These are phyloP conservation scores for Fomes fomentarius DNA, from an alignment of 1,284 basidiomycete species.

Conservation along the genomic window DNA sequence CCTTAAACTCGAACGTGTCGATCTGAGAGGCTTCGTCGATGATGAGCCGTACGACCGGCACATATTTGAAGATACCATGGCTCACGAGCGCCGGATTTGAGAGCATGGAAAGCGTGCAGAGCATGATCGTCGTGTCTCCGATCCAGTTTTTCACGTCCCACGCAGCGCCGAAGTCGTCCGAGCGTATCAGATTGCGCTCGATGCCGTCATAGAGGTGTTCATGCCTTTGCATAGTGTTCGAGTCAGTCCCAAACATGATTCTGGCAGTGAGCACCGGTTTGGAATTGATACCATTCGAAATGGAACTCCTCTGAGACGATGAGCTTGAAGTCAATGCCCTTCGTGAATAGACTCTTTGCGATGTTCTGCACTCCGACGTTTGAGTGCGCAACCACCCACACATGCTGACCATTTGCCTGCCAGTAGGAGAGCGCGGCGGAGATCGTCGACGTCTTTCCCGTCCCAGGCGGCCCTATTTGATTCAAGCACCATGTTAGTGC, in stretches of 20 bases:
- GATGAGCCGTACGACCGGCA: constrained; percentile 47
- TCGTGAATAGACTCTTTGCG: constrained; percentile 45
- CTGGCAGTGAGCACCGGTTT: no score
- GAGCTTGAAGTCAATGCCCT: constrained; percentile 39
- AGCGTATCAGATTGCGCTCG: constrained; percentile 49
- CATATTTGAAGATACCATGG: constrained; percentile 22
- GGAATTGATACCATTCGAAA: constrained; percentile 65
- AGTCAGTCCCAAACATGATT: constrained; percentile 20
- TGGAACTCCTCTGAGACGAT: constrained; percentile 56
- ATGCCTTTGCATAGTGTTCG: constrained; percentile 54
- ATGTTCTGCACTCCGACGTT: constrained; percentile 55
- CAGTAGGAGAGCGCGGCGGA: constrained; percentile 28
- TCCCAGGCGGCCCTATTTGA: constrained; percentile 24
- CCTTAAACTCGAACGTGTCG: constrained; percentile 31
- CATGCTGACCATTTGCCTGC: background rate
- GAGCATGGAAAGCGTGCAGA: constrained; percentile 75
- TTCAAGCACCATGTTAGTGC: no score
- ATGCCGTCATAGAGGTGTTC: constrained; percentile 63
- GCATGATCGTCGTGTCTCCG: constrained; percentile 49
- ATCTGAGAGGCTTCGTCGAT: constrained; percentile 56
- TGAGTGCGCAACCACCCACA: constrained; percentile 39
- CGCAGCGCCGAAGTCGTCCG: constrained; percentile 42
- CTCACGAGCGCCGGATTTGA: constrained; percentile 40
- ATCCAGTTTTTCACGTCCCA: constrained; percentile 9
- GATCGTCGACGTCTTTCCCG: constrained; percentile 41